Conservation (phyloP, 805 yeast species). For the Kuraishia piskuri region DNA sequence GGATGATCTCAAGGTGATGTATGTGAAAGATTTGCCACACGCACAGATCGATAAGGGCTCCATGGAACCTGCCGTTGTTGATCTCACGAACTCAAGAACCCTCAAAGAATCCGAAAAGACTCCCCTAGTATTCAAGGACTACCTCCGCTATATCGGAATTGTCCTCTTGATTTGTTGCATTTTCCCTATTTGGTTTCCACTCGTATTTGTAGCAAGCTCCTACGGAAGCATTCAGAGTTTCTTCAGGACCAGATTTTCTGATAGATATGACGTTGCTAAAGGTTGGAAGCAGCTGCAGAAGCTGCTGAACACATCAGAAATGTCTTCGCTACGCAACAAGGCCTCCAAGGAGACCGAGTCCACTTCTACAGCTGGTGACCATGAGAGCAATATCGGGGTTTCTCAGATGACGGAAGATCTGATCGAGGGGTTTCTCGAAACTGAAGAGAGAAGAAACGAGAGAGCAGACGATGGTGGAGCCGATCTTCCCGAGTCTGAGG, state of each 20-base stretch:
- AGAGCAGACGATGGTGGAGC: background rate
- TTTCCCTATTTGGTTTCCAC: conserved; percentile 44
- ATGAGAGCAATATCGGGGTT: background rate
- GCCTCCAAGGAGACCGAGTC: background rate
- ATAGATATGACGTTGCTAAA: background rate
- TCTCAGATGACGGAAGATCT: background rate
- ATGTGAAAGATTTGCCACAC: conserved; percentile 35
- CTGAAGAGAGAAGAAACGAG: conserved; percentile 1
- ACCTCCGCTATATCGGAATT: conserved; percentile 4
- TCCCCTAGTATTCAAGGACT: background rate
- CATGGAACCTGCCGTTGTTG: conserved; percentile 43
- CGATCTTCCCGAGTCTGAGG: background rate
- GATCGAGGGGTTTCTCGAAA: conserved; percentile 1
- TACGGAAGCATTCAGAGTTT: conserved; percentile 8
- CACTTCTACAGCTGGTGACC: background rate
- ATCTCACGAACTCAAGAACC: conserved; percentile 27
- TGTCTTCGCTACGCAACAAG: background rate
- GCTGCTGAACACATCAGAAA: background rate
- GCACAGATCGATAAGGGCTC: conserved; percentile 23
- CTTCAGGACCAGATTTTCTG: background rate
- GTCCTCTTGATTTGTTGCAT: conserved; percentile 13
- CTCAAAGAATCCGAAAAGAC: conserved; percentile 5
- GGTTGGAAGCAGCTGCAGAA: background rate
- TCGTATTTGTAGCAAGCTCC: conserved; percentile 25
- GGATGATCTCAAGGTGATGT: conserved; percentile 37